Evolutionary conservation across 306 rosid genomes (phyloP), one percentile per base, ranked within the genome.

Genomic region (Canavalia ensiformis): DNA sequence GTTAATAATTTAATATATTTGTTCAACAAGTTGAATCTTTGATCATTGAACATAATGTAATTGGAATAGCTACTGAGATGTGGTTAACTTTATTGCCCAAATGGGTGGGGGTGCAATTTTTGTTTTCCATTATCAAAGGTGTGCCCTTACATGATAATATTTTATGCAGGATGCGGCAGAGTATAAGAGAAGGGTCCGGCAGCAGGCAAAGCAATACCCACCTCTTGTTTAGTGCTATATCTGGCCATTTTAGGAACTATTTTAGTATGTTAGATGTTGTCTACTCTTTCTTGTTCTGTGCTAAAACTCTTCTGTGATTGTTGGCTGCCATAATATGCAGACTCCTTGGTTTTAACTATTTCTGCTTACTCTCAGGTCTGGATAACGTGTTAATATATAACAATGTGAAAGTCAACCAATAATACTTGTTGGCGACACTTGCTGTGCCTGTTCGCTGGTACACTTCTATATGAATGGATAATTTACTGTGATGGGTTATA

Each of bases 191-290:
- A 87, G 97, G 76, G 97, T 95, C 57, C 88, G 95, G 69, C 97
- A 83, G 85, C 97, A 95, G 90, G 90, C 99, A 42, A 95, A 90
- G 90, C 97, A 90, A 79, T 95, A 90, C 82, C 97, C 97, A 44
- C 83, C 97, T 72, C 78, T 95, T 67, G 88, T 95, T 84, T 95
- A 82, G 86, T 72, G 85, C 80, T 73, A 72, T 79, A 31, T 76
- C 69, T 60, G 85, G 73, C 47, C 81, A 42, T 47, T 68, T 34
- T 66, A 77, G 80, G 83, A 73, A 81, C 64, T 80, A 10, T 72
- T 47, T 42, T 74, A 77, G 77, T 67, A 58, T 85, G 87, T 81
- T 83, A 85, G 86, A 58, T 56, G 80, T 85, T 79, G 56, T 80
- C 78, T 83, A 62, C 84, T 41, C 56, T 83, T 79, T 79, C 67